Evolutionary conservation across 345 rosid species (phyloP), one percentile per base, ranked within the genome.

Genomic region (sweet orange (Citrus sinensis)): DNA sequence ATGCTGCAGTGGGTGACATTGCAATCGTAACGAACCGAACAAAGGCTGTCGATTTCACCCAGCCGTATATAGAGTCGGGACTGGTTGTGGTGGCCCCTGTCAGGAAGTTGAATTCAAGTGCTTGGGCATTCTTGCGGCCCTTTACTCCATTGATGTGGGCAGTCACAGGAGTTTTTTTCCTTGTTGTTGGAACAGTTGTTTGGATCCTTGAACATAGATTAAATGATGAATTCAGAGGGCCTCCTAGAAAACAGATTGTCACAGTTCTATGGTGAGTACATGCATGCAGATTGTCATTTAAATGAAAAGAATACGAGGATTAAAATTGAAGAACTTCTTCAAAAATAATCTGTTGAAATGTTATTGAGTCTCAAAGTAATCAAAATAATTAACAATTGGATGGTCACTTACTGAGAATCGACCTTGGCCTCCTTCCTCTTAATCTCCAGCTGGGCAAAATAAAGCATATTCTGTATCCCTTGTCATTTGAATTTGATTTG

Each of bases 191-290:
- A 85, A 80, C 86, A 34, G 95, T 93, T 49, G 91, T 94, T 46
- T 93, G 98, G 98, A 88, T 93, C 80, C 98, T 94, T 75, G 98
- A 94, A 80, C 98, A 94, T 88, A 83, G 95, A 84, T 84, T 82
- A 54, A 94, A 94, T 59, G 94, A 94, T 70, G 97, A 94, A 78
- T 94, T 94, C 65, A 90, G 98, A 10, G 98, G 98, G 20, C 88
- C 95, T 54, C 98, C 98, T 7, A 90, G 80, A 89, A 85, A 86
- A 70, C 98, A 94, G 80, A 3, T 92, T 40, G 79, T 87, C 56
- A 94, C 98, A 22, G 79, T 89, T 69, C 81, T 94, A 19, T 93
- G 97, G 97, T 92, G 74, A 86, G 95, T 85, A 72, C 54, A 51
- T 71, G 34, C 25, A 66, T 76, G 22, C 35, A 69, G 39, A 34